These are phyloP conservation scores for Xylaria intraflava DNA, from an alignment of 495 filamentous ascomycete species.

Conservation along the genomic window DNA sequence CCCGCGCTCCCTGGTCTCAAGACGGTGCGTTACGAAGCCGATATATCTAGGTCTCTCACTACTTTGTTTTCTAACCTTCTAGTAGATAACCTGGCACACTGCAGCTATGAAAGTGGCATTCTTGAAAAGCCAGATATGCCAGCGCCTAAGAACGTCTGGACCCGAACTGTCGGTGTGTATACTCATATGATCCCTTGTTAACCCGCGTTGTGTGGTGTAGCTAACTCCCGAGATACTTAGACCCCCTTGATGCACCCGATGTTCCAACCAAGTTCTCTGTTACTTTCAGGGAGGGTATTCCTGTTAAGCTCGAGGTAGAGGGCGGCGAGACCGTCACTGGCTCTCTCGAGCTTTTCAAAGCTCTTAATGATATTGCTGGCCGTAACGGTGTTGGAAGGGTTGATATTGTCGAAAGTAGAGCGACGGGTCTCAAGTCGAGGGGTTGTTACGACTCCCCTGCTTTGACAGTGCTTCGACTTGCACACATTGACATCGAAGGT, in stretches of 20 bases:
- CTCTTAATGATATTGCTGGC: constrained; percentile 60
- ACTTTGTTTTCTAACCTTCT: neutral
- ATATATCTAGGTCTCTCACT: neutral
- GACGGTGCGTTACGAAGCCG: neutral
- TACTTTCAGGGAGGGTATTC: constrained; percentile 66
- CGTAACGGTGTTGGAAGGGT: constrained; percentile 66
- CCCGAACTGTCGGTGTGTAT: constrained; percentile 44
- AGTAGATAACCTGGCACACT: constrained; percentile 68
- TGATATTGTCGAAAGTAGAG: constrained; percentile 79
- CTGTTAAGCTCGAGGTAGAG: constrained; percentile 54
- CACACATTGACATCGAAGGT: constrained; percentile 67
- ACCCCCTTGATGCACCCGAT: constrained; percentile 60
- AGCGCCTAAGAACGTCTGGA: constrained; percentile 69
- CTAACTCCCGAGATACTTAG: constrained; percentile 16
- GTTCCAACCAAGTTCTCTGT: constrained; percentile 65
- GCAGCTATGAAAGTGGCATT: constrained; percentile 70
- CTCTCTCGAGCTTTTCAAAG: constrained; percentile 62
- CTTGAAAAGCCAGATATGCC: constrained; percentile 51
- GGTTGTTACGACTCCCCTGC: constrained; percentile 61
- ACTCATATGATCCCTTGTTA: neutral
- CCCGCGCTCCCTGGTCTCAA: constrained; percentile 37
- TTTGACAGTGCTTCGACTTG: constrained; percentile 59
- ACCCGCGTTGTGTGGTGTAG: neutral
- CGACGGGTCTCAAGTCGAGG: constrained; percentile 73
- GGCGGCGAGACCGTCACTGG: constrained; percentile 57